These are phyloP conservation scores for Penicillium argentinense DNA, from an alignment of 495 filamentous ascomycete species.

Conservation along the genomic window DNA sequence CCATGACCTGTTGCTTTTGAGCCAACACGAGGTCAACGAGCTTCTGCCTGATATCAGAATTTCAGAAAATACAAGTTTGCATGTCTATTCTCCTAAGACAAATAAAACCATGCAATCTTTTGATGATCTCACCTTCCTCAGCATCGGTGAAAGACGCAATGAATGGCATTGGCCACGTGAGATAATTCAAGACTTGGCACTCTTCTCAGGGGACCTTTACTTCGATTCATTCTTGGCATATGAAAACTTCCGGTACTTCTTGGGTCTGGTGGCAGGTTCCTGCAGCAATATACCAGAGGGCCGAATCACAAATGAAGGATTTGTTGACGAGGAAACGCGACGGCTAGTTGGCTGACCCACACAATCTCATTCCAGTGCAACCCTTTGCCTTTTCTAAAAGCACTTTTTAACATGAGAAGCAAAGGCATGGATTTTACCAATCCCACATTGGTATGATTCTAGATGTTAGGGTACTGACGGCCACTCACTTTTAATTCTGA, in stretches of 20 bases:
- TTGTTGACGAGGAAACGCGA: conserved; percentile 35
- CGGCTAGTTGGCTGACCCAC: conserved; percentile 17
- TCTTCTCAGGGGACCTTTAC: conserved; percentile 69
- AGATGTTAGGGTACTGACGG: conserved; percentile 24
- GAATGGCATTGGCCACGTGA: conserved; percentile 1
- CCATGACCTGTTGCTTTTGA: conserved; percentile 53
- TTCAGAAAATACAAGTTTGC: conserved; percentile 37
- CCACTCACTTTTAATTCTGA: conserved; percentile 9
- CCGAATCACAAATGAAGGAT: conserved; percentile 39
- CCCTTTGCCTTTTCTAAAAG: conserved; percentile 51
- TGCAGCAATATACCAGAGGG: conserved; percentile 19
- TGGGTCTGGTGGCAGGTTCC: conserved; percentile 43
- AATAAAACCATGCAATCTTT: conserved; percentile 43
- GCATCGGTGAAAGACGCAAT: conserved; percentile 1
- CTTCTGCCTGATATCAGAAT: conserved; percentile 39
- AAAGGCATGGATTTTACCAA: conserved; percentile 47
- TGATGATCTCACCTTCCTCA: conserved; percentile 42
- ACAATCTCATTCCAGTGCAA: conserved; percentile 37
- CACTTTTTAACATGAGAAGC: conserved; percentile 47
- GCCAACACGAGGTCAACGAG: conserved; percentile 57
- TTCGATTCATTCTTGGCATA: conserved; percentile 53
- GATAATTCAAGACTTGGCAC: conserved; percentile 44
- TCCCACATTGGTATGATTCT: conserved; percentile 55
- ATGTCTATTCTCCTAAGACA: conserved; percentile 55
- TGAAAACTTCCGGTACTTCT: conserved; percentile 46